Evolutionary conservation across 257 asterid genomes (phyloP).

Genomic region (Ilex asprella): DNA sequence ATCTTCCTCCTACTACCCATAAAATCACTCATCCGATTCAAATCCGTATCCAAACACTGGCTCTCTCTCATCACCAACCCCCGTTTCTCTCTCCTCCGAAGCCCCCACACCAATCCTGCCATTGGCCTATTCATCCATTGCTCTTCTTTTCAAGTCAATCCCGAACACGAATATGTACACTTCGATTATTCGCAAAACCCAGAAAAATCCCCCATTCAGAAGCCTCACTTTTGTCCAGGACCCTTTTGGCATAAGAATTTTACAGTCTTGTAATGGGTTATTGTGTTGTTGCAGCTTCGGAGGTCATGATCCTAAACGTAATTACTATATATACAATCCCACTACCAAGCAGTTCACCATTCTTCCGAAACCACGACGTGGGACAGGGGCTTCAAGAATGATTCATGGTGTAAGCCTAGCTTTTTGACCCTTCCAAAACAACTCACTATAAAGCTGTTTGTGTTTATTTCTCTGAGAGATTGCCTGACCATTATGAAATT

Average conservation of each 20-base stretch:
- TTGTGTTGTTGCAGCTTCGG: conserved; percentile 15
- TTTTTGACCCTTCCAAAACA: conserved; percentile 24
- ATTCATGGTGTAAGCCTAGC: conserved; percentile 24
- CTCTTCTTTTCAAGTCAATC: not conserved
- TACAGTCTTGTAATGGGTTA: conserved; percentile 40
- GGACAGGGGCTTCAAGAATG: not conserved
- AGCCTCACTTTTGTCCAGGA: not conserved
- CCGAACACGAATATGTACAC: conserved; percentile 7
- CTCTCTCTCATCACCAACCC: conserved; percentile 27
- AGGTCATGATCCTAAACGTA: no score
- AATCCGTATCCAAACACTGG: conserved; percentile 33
- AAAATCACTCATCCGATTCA: conserved; percentile 24
- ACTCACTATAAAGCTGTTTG: conserved; percentile 26
- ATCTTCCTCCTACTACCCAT: conserved; percentile 27
- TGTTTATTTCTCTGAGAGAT: not conserved
- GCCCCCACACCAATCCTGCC: conserved; percentile 14
- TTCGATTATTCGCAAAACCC: not conserved
- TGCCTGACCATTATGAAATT: not conserved
- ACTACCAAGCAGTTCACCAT: conserved; percentile 14
- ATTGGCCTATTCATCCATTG: conserved; percentile 5
- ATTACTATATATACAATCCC: conserved; percentile 30
- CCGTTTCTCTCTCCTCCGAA: conserved; percentile 11
- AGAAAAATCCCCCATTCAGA: not conserved
- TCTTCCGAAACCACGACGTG: conserved; percentile 19
- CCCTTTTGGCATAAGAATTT: conserved; percentile 6